Conservation (phyloP, 148 eudicot genomes). For the Camellia japonica region DNA sequence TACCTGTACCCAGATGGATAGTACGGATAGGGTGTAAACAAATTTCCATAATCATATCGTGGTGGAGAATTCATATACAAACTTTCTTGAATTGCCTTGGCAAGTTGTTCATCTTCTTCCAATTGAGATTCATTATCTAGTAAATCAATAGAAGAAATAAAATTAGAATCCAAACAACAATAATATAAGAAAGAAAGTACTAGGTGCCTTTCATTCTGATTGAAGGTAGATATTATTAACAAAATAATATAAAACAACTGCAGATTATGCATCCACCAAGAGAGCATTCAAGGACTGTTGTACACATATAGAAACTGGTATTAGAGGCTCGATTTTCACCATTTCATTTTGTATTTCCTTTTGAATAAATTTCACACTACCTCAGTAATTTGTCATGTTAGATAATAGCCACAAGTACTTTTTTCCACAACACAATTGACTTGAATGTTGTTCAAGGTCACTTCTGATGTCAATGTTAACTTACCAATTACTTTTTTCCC, state of each 20-base stretch:
- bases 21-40: conserved; percentile 52
- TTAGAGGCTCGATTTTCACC: neutral
- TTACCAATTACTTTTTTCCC: conserved; percentile 80
- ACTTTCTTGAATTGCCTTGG: conserved; percentile 91
- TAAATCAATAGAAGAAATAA: neutral
- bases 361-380: neutral
- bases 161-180: conserved; percentile 24
- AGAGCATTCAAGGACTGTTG: neutral
- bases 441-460: neutral
- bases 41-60: conserved; percentile 49
- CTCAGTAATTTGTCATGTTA: neutral
- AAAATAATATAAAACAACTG: neutral
- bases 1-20: conserved; percentile 72
- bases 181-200: neutral
- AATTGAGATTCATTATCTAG: conserved; percentile 47
- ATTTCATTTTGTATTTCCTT: neutral
- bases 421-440: neutral
- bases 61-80: conserved; percentile 66
- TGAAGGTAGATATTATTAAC: neutral
- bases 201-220: conserved; percentile 43
- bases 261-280: neutral
- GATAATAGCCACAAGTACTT: neutral
- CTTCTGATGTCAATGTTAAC: conserved; percentile 14
- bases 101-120: conserved; percentile 90
- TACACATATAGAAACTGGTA: neutral